Evolutionary conservation across 495 filamentous ascomycete species (phyloP).

Genomic region (Cairneyella variabilis): DNA sequence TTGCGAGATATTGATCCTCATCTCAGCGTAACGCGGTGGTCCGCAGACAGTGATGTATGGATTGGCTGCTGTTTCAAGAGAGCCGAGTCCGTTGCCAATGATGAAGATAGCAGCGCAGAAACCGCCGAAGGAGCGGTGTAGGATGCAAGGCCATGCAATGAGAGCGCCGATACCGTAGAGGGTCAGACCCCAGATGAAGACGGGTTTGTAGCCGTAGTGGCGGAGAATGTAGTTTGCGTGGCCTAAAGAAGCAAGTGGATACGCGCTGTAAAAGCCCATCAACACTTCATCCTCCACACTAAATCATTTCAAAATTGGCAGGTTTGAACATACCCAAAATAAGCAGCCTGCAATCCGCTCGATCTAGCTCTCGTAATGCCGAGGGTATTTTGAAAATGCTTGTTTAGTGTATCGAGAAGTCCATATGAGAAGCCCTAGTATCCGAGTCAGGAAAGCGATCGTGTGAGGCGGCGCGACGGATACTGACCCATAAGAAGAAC

Average conservation of each 20-base stretch:
- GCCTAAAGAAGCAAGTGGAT: conserved; percentile 57
- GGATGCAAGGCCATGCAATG: conserved; percentile 50
- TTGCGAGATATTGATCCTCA: conserved; percentile 53
- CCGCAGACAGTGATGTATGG: conserved; percentile 54
- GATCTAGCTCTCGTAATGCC: conserved; percentile 46
- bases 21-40: conserved; percentile 46
- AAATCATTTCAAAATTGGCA: background rate
- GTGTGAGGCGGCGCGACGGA: too few relatives aligned
- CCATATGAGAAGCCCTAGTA: conserved; percentile 70
- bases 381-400: conserved; percentile 53
- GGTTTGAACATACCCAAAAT: conserved; percentile 45
- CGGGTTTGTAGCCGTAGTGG: conserved; percentile 48
- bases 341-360: conserved; percentile 52
- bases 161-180: conserved; percentile 52
- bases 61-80: conserved; percentile 54
- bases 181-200: conserved; percentile 48
- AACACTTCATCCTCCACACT: background rate
- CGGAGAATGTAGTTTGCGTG: conserved; percentile 55
- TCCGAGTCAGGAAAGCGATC: background rate
- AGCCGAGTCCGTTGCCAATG: conserved; percentile 51
- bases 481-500: conserved; percentile 66
- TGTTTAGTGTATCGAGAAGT: conserved; percentile 49
- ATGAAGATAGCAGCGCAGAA: conserved; percentile 59
- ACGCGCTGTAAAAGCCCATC: conserved; percentile 36
- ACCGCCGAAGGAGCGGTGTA: conserved; percentile 53